Evolutionary conservation across 2,329 filamentous ascomycete species (phyloP).

Genomic region (Botrytis sinoallii): DNA sequence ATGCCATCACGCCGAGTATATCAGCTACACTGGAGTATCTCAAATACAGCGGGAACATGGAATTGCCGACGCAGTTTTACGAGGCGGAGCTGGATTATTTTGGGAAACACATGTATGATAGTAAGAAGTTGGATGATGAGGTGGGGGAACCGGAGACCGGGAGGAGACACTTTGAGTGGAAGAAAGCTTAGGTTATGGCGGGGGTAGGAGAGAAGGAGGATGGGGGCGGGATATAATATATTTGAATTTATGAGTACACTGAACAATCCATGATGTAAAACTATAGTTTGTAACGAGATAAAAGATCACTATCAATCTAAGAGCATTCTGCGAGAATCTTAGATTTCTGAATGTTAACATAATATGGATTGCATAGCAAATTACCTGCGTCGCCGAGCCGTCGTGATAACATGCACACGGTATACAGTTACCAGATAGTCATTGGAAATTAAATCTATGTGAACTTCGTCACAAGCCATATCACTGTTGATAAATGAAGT

Average conservation of each 20-base stretch:
- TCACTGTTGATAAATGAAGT: background rate
- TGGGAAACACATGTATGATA: constrained; percentile 63
- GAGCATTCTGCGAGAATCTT: background rate
- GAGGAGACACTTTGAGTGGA: background rate
- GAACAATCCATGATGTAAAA: too few relatives aligned
- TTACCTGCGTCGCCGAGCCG: background rate
- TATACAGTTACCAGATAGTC: background rate
- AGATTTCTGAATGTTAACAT: background rate
- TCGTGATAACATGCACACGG: background rate
- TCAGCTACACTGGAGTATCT: constrained; percentile 63
- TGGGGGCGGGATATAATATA: background rate
- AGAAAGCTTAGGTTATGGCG: background rate
- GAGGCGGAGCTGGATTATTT: constrained; percentile 72
- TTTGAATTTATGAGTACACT: too few relatives aligned
- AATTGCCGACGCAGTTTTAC: constrained; percentile 65
- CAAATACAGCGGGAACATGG: constrained; percentile 59
- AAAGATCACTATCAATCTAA: background rate
- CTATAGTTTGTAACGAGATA: background rate
- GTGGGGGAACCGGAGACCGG: constrained; percentile 46
- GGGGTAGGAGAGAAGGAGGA: too few relatives aligned
- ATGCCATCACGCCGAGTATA: constrained; percentile 59
- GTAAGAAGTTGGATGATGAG: constrained; percentile 47
- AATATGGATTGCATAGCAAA: background rate
- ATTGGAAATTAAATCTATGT: background rate
- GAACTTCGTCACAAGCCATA: background rate